Percentiles rank a stretch among this genome's conserved stretches.
These are phyloP conservation scores for Ogataea degrootiae DNA, from an alignment of 805 yeast species.

Conservation along the genomic window DNA sequence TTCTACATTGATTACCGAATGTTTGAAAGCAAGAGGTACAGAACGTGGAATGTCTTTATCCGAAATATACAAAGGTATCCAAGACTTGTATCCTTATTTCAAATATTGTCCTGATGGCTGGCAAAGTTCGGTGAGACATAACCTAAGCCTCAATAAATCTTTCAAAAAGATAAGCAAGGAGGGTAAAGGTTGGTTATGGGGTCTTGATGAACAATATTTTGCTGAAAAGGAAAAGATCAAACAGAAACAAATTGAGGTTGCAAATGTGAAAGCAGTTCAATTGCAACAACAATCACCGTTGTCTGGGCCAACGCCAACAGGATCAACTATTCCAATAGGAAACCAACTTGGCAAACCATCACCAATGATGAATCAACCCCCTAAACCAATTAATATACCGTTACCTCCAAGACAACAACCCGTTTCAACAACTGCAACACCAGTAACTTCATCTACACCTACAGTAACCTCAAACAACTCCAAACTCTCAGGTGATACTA, in stretches of 20 bases:
- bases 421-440: slow-evolving; percentile 4
- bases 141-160: slow-evolving; percentile 78
- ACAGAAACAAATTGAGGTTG: slow-evolving; percentile 60
- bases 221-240: slow-evolving; percentile 72
- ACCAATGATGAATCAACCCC: background rate
- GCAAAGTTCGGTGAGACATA: slow-evolving; percentile 93
- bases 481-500: slow-evolving; percentile 53
- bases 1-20: slow-evolving; percentile 74
- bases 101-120: slow-evolving; percentile 95
- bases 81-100: slow-evolving; percentile 86
- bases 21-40: slow-evolving; percentile 62
- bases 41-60: slow-evolving; percentile 74
- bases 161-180: slow-evolving; percentile 78
- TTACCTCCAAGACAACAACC: slow-evolving; percentile 9
- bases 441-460: slow-evolving; percentile 12
- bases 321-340: background rate
- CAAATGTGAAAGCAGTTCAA: slow-evolving; percentile 28
- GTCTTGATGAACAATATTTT: slow-evolving; percentile 78
- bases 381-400: background rate
- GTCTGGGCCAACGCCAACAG: background rate
- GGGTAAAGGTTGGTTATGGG: slow-evolving; percentile 96
- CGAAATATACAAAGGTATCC: slow-evolving; percentile 82
- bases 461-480: slow-evolving; percentile 14
- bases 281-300: slow-evolving; percentile 1
- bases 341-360: background rate